Evolutionary conservation across 768 basidiomycete species (phyloP).

Genomic region (Kwoniella dejecticola): DNA sequence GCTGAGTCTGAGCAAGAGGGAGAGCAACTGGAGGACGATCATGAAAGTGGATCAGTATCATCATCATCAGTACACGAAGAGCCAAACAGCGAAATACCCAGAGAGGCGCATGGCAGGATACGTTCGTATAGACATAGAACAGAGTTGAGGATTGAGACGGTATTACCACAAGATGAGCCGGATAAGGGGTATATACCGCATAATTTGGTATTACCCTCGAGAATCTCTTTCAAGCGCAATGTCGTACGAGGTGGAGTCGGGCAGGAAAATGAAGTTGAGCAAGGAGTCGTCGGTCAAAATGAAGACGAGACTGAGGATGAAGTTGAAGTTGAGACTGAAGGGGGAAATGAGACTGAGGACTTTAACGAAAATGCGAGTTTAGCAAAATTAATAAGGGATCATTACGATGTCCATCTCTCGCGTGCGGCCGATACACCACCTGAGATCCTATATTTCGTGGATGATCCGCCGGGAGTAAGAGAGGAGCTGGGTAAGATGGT

Average conservation of each 20-base stretch:
- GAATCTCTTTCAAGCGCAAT: neutral
- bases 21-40: too few species aligned
- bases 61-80: neutral
- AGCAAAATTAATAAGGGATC: constrained; percentile 14
- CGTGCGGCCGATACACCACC: neutral
- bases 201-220: neutral
- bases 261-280: too few species aligned
- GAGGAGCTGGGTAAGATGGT: constrained; percentile 9
- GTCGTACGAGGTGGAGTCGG: too few species aligned
- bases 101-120: too few species aligned
- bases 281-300: too few species aligned
- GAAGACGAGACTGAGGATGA: too few species aligned
- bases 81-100: neutral
- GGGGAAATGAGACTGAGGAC: neutral
- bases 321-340: neutral
- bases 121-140: neutral
- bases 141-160: neutral
- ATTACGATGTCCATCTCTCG: constrained; percentile 18
- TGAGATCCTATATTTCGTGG: constrained; percentile 3
- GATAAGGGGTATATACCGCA: constrained; percentile 16
- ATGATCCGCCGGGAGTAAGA: neutral
- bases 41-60: too few species aligned
- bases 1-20: too few species aligned
- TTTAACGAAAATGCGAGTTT: neutral
- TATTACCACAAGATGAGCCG: neutral